phyloP scores from a whole-genome alignment of 257 asterid genomes.

The Nicotiana attenuata region DNA sequence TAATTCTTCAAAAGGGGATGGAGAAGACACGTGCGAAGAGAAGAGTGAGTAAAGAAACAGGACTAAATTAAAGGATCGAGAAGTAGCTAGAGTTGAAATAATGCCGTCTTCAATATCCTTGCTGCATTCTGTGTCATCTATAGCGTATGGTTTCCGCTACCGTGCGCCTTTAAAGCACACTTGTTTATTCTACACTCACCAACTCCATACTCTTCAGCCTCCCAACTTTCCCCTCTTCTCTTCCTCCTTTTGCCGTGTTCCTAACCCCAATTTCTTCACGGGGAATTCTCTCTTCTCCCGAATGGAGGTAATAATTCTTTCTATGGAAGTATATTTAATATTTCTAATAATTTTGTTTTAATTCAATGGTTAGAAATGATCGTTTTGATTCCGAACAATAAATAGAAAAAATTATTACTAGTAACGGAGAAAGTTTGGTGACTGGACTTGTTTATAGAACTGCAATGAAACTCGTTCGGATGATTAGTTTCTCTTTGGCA shows the following conservation, averaged over 20 bases:
- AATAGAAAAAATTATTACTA: not conserved
- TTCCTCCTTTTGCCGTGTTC: slow-evolving; percentile 32
- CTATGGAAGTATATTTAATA: not conserved
- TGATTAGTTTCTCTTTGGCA: not conserved
- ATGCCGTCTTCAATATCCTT: slow-evolving; percentile 12
- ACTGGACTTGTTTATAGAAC: not conserved
- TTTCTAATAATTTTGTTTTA: not conserved
- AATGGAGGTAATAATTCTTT: slow-evolving; percentile 56
- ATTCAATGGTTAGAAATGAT: not conserved
- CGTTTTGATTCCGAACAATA: not conserved
- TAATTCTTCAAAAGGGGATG: not conserved
- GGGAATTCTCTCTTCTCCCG: slow-evolving; percentile 63
- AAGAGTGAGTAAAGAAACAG: not conserved
- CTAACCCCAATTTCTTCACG: slow-evolving; percentile 31
- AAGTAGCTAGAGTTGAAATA: not conserved
- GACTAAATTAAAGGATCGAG: slow-evolving; percentile 3
- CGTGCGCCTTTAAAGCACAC: slow-evolving; percentile 44
- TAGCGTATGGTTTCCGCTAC: slow-evolving; percentile 43
- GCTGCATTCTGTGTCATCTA: not conserved
- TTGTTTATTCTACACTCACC: slow-evolving; percentile 17
- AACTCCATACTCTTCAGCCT: slow-evolving; percentile 18
- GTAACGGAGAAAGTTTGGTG: not conserved
- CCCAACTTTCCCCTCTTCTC: slow-evolving; percentile 22
- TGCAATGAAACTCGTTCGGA: not conserved
- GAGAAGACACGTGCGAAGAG: not conserved